phyloP scores from a whole-genome alignment of 2,329 filamentous ascomycete species.

The Curvularia sp. region DNA sequence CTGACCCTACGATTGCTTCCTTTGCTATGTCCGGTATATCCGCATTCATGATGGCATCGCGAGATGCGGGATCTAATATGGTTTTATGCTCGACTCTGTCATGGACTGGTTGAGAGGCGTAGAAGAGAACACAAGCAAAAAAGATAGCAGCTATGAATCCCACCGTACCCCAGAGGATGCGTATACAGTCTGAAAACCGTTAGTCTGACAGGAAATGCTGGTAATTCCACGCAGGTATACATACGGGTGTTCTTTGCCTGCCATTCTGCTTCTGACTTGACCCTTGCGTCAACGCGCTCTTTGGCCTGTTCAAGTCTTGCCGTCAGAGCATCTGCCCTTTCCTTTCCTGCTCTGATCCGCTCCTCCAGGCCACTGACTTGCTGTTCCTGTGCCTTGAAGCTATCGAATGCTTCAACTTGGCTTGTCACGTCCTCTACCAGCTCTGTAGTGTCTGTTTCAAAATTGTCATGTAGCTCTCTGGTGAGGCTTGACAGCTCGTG shows the following conservation, averaged over 20 bases:
- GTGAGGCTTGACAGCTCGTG: constrained; percentile 72
- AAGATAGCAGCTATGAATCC: constrained; percentile 55
- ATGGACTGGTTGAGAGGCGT: constrained; percentile 37
- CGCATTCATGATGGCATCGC: constrained; percentile 35
- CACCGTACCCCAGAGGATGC: constrained; percentile 68
- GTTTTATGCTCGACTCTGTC: constrained; percentile 16
- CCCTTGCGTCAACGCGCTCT: constrained; percentile 70
- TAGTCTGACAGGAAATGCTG: constrained; percentile 11
- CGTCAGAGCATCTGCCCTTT: constrained; percentile 66
- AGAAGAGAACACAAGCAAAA: constrained; percentile 55
- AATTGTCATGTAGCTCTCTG: constrained; percentile 64
- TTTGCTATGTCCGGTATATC: constrained; percentile 46
- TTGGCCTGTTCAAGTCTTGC: constrained; percentile 70
- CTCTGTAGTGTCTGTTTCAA: constrained; percentile 66
- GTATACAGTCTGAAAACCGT: constrained; percentile 59
- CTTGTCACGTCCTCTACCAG: constrained; percentile 66
- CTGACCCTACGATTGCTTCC: constrained; percentile 39
- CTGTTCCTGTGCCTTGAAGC: constrained; percentile 70
- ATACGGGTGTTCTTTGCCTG: constrained; percentile 65
- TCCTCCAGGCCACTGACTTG: constrained; percentile 68
- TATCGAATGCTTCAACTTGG: constrained; percentile 67
- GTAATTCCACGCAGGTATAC: background rate
- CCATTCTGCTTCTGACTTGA: constrained; percentile 70
- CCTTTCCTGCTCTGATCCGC: constrained; percentile 67
- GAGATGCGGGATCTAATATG: constrained; percentile 26